phyloP scores from a whole-genome alignment of 257 asterid genomes.

The Anisodus acutangulus region DNA sequence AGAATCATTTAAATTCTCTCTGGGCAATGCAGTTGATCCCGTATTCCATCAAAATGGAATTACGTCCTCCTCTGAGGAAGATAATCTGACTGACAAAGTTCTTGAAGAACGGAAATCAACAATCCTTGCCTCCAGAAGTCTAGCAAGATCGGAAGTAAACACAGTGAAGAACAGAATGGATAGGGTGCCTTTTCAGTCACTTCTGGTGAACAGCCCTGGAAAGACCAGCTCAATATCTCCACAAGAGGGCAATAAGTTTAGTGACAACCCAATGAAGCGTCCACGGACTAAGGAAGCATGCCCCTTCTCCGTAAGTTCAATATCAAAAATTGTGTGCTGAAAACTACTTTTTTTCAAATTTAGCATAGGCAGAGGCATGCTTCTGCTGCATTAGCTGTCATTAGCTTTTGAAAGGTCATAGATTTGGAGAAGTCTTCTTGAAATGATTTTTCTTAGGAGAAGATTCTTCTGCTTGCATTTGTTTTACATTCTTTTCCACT shows the following conservation, averaged over 20 bases:
- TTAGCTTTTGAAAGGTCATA: conserved; percentile 4
- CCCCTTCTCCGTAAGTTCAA: conserved; percentile 27
- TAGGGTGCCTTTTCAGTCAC: conserved; percentile 59
- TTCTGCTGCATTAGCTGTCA: background rate
- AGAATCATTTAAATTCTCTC: conserved; percentile 48
- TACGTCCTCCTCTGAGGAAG: conserved; percentile 34
- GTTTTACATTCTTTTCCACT: background rate
- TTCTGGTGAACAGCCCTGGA: conserved; percentile 41
- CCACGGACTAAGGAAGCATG: conserved; percentile 38
- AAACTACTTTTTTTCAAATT: background rate
- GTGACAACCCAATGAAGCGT: conserved; percentile 37
- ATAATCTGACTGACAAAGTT: conserved; percentile 34
- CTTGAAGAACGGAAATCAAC: conserved; percentile 44
- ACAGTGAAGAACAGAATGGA: conserved; percentile 43
- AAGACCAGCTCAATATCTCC: conserved; percentile 45
- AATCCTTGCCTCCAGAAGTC: conserved; percentile 39
- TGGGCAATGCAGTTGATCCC: conserved; percentile 44
- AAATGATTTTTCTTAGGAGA: background rate
- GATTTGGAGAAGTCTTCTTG: background rate
- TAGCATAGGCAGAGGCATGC: background rate
- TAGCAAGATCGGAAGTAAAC: conserved; percentile 29
- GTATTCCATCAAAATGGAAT: conserved; percentile 33
- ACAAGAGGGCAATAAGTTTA: conserved; percentile 34
- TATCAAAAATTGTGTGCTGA: background rate
- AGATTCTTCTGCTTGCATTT: background rate